Base-by-base conservation (phyloP, 2,329 filamentous ascomycete genomes). In the Tolypocladium sp. region DNA sequence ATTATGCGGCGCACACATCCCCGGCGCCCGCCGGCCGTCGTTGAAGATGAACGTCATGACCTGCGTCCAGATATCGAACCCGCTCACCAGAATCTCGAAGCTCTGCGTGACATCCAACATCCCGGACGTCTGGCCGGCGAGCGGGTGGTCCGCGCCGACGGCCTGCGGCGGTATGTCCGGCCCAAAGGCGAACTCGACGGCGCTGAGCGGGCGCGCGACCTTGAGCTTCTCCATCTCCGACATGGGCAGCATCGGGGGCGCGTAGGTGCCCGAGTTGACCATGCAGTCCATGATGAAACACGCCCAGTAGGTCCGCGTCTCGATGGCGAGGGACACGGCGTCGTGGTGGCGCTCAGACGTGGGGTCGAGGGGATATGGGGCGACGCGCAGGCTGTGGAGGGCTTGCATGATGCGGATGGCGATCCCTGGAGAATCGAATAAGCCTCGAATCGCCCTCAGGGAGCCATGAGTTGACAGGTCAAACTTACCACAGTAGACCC, bases 281-380 rank as follows among this genome's bases (percentile, higher is more conserved):
- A 77, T 72, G 12, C 76, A 73, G 59, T 78, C 76, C 68, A 79
- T 73, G 37, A 79, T 71, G 57, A 77, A 77, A 61, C 76, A 78
- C 0, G 71, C 71, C 77, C 77, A 79, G 51, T 76, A 77, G 0
- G 76, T 77, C 1, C 76, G 64, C 2, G 73, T 74, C 42, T 76
- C 70, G 4, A 73, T 70, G 0, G 72, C 69, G 0, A 66, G 63
- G 4, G 67, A 64, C 8, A 68, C 44, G 38, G 63, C 35, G 22
- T 70, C 61, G 3, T 64, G 60, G 27, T 62, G 58, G 4, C 58
- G 58, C n/a, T 63, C 63, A 2, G 60, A 57, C 3, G 63, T 63
- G 0, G 65, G 63, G 41, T 72, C 69, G 4, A 71, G 63, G 2
- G 68, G 66, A 37, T 63, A 68, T 2, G 69, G 63, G 2, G 69